Conservation (phyloP, 2,329 filamentous ascomycete genomes). For the Chrysosporium queenslandicum region DNA sequence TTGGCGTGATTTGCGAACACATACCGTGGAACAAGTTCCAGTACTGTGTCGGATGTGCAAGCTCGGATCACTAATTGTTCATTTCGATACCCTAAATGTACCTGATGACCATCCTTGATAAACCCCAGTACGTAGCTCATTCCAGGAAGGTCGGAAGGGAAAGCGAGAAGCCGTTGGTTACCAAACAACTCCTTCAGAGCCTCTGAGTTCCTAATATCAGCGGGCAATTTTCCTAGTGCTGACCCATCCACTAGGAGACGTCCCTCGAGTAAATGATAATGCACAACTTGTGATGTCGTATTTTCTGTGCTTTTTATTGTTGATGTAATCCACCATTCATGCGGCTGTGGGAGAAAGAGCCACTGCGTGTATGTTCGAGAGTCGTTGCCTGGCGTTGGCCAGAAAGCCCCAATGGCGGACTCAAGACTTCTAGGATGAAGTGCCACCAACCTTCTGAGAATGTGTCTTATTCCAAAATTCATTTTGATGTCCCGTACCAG, state of each 20-base stretch:
- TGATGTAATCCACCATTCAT: constrained; percentile 29
- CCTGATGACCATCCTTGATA: constrained; percentile 30
- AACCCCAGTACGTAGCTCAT: constrained; percentile 45
- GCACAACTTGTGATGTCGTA: constrained; percentile 14
- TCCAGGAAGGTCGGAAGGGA: constrained; percentile 42
- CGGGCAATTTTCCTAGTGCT: constrained; percentile 45
- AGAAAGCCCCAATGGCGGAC: constrained; percentile 33
- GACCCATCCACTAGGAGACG: constrained; percentile 42
- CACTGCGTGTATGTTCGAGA: constrained; percentile 18
- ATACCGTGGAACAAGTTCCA: constrained; percentile 22
- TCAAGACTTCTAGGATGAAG: constrained; percentile 23
- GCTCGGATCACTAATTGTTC: constrained; percentile 39
- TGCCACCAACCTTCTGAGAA: constrained; percentile 31
- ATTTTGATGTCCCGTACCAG: constrained; percentile 42
- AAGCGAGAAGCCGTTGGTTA: constrained; percentile 42
- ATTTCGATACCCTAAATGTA: constrained; percentile 48
- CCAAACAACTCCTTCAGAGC: constrained; percentile 48
- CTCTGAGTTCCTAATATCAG: constrained; percentile 22
- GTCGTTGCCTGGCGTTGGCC: constrained; percentile 31
- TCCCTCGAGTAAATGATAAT: constrained; percentile 41
- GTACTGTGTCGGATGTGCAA: constrained; percentile 28
- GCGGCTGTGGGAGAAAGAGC: constrained; percentile 19
- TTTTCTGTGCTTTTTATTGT: constrained; percentile 24
- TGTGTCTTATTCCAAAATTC: constrained; percentile 28
- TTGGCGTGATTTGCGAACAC: constrained; percentile 1